Percentiles rank a stretch among this genome's conserved stretches.
phyloP scores from a whole-genome alignment of 192 early-diverging fungal species.

The Linnemannia elongata region DNA sequence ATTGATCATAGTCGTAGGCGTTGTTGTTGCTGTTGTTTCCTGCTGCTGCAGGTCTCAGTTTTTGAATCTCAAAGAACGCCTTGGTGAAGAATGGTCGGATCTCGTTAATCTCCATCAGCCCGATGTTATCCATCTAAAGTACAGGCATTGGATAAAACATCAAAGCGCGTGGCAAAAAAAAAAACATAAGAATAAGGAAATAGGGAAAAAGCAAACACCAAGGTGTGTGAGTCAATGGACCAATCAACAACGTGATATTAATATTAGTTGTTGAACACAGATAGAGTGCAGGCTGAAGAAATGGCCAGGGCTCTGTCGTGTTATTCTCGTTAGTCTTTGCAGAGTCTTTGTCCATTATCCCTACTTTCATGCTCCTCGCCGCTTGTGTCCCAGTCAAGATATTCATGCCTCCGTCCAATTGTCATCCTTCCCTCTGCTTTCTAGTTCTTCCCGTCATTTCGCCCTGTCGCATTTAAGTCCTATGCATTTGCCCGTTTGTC shows the following conservation, averaged over 20 bases:
- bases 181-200: background rate
- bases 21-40: constrained; percentile 9
- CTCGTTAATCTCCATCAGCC: constrained; percentile 91
- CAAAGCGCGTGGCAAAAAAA: constrained; percentile 10
- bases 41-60: constrained; percentile 46
- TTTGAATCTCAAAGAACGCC: constrained; percentile 81
- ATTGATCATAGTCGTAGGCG: background rate
- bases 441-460: background rate
- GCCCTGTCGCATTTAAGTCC: background rate
- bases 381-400: too few relatives aligned
- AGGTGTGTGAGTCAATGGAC: constrained; percentile 7
- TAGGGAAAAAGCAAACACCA: background rate
- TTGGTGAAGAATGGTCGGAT: constrained; percentile 91
- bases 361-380: background rate
- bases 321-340: background rate
- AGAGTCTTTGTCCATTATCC: background rate
- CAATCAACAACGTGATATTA: background rate
- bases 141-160: background rate
- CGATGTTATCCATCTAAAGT: constrained; percentile 82
- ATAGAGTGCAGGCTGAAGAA: background rate
- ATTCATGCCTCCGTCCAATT: background rate
- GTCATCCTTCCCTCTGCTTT: background rate
- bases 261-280: background rate
- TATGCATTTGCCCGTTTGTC: background rate
- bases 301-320: background rate